phyloP scores from a whole-genome alignment of 2,329 filamentous ascomycete genomes.

The Penicillium sclerotiorum region DNA sequence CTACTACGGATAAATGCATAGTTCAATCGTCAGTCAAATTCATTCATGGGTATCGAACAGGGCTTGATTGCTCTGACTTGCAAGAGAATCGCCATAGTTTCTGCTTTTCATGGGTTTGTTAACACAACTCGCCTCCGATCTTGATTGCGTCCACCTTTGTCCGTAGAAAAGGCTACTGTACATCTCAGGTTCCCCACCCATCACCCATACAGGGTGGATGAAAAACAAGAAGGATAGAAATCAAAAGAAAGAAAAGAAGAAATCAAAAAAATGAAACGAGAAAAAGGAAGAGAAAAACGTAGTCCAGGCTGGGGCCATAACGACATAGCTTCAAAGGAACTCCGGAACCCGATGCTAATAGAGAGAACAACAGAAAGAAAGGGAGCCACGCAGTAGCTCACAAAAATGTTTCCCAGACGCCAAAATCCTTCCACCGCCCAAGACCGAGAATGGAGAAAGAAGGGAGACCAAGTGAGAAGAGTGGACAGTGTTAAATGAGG shows the following conservation, averaged over 20 bases:
- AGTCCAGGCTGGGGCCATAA: conserved; percentile 12
- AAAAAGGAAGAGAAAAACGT: conserved; percentile 9
- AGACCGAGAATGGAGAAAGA: conserved; percentile 21
- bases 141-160: conserved; percentile 7
- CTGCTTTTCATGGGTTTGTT: conserved; percentile 15
- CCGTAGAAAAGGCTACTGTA: conserved; percentile 23
- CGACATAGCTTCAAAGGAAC: conserved; percentile 22
- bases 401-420: conserved; percentile 33
- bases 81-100: conserved; percentile 17
- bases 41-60: conserved; percentile 36
- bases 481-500: conserved; percentile 10
- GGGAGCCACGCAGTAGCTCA: conserved; percentile 17
- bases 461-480: conserved; percentile 1
- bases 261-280: conserved; percentile 8
- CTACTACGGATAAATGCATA: background rate
- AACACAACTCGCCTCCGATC: conserved; percentile 5
- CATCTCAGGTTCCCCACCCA: conserved; percentile 14
- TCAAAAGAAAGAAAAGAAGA: conserved; percentile 13
- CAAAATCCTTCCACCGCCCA: conserved; percentile 25
- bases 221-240: conserved; percentile 11
- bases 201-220: conserved; percentile 10
- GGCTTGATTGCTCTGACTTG: conserved; percentile 19
- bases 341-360: conserved; percentile 33
- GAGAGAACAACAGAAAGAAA: conserved; percentile 22
- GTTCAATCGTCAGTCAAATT: conserved; percentile 19